Evolutionary conservation across 768 basidiomycete genomes (phyloP), one percentile per base, ranked within the genome.

Genomic region (Tylopilus vinaceipallidus): DNA sequence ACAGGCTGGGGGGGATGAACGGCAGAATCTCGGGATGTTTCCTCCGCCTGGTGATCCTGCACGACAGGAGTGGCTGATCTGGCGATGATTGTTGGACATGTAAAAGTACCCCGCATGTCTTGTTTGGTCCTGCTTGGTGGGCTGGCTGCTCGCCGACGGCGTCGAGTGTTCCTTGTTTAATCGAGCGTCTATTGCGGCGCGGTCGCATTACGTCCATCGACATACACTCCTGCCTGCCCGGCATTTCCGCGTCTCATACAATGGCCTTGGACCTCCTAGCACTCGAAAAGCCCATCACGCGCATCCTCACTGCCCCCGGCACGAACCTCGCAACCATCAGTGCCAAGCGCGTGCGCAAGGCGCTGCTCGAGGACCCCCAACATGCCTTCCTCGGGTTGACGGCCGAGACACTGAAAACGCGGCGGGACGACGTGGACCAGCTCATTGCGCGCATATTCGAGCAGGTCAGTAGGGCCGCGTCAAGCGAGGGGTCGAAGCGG

Each of bases 271-370:
- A 84, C 62, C 71, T 82, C 40, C 59, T 64, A 52, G 68, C 75
- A 50, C 75, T 90, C 56, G 79, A 83, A 66, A 75, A 78, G 12
- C 75, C 72, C 51, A 85, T 93, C 62, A 76, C 75, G 56, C 71
- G 75, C 50, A 89, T 93, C 65, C 81, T 93, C 44, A 75, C 80
- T 26, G 84, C 85, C 17, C 91, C 91, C 3, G 84, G 81, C 40
- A 85, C 80, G 40, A 87, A 93, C 75, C 77, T 93, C 60, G 53
- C 74, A 39, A 87, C 85, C 39, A 89, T 93, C 68, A 88, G 84
- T 64, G 93, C 92, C 39, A 95, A 91, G 72, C 84, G 83, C 70
- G 91, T 97, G 59, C 82, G 94, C 56, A 86, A 86, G 62, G 80
- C 83, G 72, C 93, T 54, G 59, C 58, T 80, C 49, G 80, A 80